These are phyloP conservation scores for Suhomyces coccinellae DNA, from an alignment of 1,139 yeast genomes.

Conservation along the genomic window DNA sequence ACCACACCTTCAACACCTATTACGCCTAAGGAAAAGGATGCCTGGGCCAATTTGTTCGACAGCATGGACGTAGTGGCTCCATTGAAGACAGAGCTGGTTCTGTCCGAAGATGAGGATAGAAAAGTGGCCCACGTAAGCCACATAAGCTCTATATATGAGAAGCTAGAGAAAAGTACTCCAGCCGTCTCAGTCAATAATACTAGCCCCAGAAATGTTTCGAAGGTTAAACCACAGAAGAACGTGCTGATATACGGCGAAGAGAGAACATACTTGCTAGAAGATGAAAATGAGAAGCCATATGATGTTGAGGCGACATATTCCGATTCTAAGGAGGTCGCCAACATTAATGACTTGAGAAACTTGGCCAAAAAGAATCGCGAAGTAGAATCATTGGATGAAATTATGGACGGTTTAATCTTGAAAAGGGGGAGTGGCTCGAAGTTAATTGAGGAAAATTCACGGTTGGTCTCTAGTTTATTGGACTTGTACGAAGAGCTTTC, in stretches of 20 bases:
- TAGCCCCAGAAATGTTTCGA: neutral
- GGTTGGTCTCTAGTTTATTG: constrained; percentile 18
- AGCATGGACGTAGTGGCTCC: constrained; percentile 13
- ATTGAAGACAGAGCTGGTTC: neutral
- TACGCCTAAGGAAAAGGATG: constrained; percentile 17
- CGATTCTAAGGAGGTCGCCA: constrained; percentile 10
- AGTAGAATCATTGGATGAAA: constrained; percentile 18
- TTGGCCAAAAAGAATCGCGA: constrained; percentile 14
- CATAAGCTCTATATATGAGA: constrained; percentile 4
- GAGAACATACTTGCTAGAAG: constrained; percentile 24
- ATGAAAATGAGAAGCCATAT: constrained; percentile 4
- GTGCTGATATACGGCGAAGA: constrained; percentile 22
- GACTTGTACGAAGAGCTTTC: constrained; percentile 12
- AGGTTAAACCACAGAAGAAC: neutral
- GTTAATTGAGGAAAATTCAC: constrained; percentile 13
- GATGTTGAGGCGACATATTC: constrained; percentile 4
- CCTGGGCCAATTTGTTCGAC: constrained; percentile 26
- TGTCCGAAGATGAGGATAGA: constrained; percentile 4
- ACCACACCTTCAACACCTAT: constrained; percentile 8
- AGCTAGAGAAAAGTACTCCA: neutral
- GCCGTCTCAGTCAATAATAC: neutral
- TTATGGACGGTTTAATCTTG: constrained; percentile 23
- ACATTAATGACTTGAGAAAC: constrained; percentile 24
- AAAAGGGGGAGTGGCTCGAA: constrained; percentile 2
- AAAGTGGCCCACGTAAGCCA: constrained; percentile 1